Conservation (phyloP, 2,329 filamentous ascomycete species). For the Didymella keratinophila region DNA sequence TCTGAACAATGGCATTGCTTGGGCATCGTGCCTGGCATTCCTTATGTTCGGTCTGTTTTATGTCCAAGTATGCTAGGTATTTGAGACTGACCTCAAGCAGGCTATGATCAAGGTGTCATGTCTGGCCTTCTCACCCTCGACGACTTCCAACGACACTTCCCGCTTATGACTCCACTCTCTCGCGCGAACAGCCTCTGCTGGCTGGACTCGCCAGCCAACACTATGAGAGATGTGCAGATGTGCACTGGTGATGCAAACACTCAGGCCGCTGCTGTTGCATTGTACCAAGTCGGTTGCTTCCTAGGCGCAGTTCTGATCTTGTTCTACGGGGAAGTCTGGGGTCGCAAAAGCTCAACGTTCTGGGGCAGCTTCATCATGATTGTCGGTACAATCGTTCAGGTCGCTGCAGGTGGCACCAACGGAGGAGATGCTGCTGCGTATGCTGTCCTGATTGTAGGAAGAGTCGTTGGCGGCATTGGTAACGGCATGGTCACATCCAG, state of each 20-base stretch:
- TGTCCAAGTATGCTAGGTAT: background rate
- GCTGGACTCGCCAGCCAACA: constrained; percentile 23
- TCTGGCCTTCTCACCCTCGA: constrained; percentile 70
- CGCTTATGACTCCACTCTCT: constrained; percentile 27
- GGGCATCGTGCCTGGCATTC: constrained; percentile 36
- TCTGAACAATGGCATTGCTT: constrained; percentile 28
- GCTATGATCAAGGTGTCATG: constrained; percentile 73
- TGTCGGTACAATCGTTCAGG: constrained; percentile 66
- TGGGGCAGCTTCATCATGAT: constrained; percentile 57
- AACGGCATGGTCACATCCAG: constrained; percentile 48
- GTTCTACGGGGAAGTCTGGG: constrained; percentile 64
- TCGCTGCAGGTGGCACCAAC: constrained; percentile 55
- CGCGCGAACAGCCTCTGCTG: constrained; percentile 26
- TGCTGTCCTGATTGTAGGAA: constrained; percentile 55
- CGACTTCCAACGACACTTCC: constrained; percentile 58
- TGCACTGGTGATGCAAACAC: constrained; percentile 28
- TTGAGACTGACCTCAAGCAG: background rate
- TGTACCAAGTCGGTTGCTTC: constrained; percentile 52
- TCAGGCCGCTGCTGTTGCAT: constrained; percentile 25
- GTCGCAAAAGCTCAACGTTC: constrained; percentile 50
- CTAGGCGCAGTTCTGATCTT: constrained; percentile 46
- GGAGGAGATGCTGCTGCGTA: constrained; percentile 9
- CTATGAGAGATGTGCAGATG: constrained; percentile 20
- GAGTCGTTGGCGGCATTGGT: constrained; percentile 60
- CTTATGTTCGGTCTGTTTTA: constrained; percentile 49